These are phyloP conservation scores for Zasmidium cellare DNA, from an alignment of 2,329 filamentous ascomycete species.

Conservation along the genomic window DNA sequence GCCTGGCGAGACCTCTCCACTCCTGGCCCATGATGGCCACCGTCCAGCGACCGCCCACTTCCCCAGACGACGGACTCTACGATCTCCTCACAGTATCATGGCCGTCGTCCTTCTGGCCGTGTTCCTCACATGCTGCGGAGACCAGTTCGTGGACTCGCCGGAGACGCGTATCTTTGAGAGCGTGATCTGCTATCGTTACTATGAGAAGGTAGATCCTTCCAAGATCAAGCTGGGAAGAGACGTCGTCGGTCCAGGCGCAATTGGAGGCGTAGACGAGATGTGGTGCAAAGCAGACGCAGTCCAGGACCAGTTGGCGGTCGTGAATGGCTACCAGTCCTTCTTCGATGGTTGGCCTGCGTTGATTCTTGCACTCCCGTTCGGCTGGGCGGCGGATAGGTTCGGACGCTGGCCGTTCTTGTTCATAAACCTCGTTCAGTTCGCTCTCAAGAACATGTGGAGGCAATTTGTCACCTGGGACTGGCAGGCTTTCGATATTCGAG, in stretches of 20 bases:
- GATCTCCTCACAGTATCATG: slow-evolving; percentile 17
- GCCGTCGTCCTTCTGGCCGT: slow-evolving; percentile 39
- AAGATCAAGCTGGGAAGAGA: slow-evolving; percentile 27
- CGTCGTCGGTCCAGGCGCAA: slow-evolving; percentile 31
- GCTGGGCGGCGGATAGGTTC: slow-evolving; percentile 37
- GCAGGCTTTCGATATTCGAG: slow-evolving; percentile 34
- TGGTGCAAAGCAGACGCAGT: slow-evolving; percentile 53
- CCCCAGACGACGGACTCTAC: slow-evolving; percentile 1
- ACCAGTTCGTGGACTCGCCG: slow-evolving; percentile 43
- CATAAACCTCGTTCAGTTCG: slow-evolving; percentile 28
- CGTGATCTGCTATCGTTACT: slow-evolving; percentile 54
- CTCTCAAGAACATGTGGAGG: slow-evolving; percentile 27
- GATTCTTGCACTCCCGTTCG: slow-evolving; percentile 36
- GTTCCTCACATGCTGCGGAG: slow-evolving; percentile 47
- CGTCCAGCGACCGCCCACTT: slow-evolving; percentile 1
- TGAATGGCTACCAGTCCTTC: slow-evolving; percentile 50
- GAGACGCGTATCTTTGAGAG: slow-evolving; percentile 54
- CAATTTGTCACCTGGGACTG: slow-evolving; percentile 38
- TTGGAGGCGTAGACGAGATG: slow-evolving; percentile 40
- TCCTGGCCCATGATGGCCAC: neutral
- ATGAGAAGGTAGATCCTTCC: slow-evolving; percentile 41
- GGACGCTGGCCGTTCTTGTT: slow-evolving; percentile 36
- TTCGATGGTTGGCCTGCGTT: slow-evolving; percentile 48
- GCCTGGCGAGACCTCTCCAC: neutral
- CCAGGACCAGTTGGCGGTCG: slow-evolving; percentile 54